Percentiles rank a stretch among this genome's conserved stretches.
Evolutionary conservation across 2,329 filamentous ascomycete species (phyloP).

Genomic region (Nakataea oryzae): DNA sequence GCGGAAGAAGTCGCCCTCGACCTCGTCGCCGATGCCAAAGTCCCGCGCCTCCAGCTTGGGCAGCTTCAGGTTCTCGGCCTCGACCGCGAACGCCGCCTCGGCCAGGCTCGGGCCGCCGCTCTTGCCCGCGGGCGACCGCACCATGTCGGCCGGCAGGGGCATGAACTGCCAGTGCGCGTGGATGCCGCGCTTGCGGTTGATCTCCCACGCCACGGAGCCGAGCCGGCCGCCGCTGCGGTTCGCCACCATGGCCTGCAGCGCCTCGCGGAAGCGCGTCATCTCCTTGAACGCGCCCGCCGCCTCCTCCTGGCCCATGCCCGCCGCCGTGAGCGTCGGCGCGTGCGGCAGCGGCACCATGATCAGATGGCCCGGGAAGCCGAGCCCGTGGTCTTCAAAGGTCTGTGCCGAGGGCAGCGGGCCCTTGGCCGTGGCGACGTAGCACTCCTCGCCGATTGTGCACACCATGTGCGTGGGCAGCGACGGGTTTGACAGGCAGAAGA

Average conservation of each 20-base stretch:
- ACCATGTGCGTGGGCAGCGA: slow-evolving; percentile 80
- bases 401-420: slow-evolving; percentile 67
- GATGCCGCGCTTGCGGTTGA: slow-evolving; percentile 69
- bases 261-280: slow-evolving; percentile 70
- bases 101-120: slow-evolving; percentile 51
- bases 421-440: slow-evolving; percentile 86
- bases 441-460: slow-evolving; percentile 75
- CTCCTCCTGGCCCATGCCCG: slow-evolving; percentile 44
- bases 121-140: slow-evolving; percentile 25
- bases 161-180: slow-evolving; percentile 93
- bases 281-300: slow-evolving; percentile 59
- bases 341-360: slow-evolving; percentile 87
- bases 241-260: slow-evolving; percentile 73
- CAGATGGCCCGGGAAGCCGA: slow-evolving; percentile 74
- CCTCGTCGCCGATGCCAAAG: slow-evolving; percentile 37
- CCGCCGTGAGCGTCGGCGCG: slow-evolving; percentile 56
- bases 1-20: slow-evolving; percentile 62
- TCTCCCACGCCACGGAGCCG: slow-evolving; percentile 85
- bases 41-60: slow-evolving; percentile 39
- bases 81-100: slow-evolving; percentile 79
- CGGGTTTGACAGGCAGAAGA: slow-evolving; percentile 89
- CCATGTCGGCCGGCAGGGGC: slow-evolving; percentile 58
- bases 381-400: slow-evolving; percentile 53
- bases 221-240: slow-evolving; percentile 45
- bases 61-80: slow-evolving; percentile 64